Base-by-base conservation (phyloP, 495 filamentous ascomycete species). In the Elasticomyces elasticus region DNA sequence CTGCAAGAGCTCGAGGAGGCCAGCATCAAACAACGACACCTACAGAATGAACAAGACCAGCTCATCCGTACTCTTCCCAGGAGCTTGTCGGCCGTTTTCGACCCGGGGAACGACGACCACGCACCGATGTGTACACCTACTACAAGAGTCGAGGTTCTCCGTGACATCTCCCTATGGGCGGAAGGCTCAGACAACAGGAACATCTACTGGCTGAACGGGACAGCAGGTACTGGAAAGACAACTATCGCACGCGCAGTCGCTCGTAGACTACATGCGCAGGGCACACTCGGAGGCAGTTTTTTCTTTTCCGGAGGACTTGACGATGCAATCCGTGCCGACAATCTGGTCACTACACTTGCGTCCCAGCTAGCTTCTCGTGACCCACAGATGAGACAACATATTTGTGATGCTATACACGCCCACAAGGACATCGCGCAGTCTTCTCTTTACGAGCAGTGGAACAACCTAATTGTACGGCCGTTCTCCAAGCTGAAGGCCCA, bases 181-280 rank as follows among this genome's bases (percentile, higher is more conserved):
- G 45, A 63, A 5, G 53, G 45, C 2, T 5, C 26, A 40, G 23
- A 54, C 24, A 28, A 31, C 19, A 47, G 44, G 33, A 31, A 27
- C 47, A 66, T 71, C 52, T 72, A 68, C 59, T 72, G 67, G 69
- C 64, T 72, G 17, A 56, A 54, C 35, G 68, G 63, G 20, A 46
- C 56, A 49, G 65, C 62, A 23, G 62, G 65, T 25, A 67, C 62
- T 12, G 66, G 66, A 28, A 69, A 68, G 55, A 68, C 66, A 13
- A 68, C 66, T 12, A 60, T 68, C 31, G 41, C 66, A 7, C 62
- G 63, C 5, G 64, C 66, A 15, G 27, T 67, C n/a, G 63, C 60
- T 22, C 27, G 31, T 12, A 5, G 15, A 2, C 17, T 23, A 7
- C 23, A 40, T 20, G 50, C 46, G 7, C 9, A 52, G 48, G 13